phyloP scores from a whole-genome alignment of 2,329 filamentous ascomycete species.

The Penicillium sp. region DNA sequence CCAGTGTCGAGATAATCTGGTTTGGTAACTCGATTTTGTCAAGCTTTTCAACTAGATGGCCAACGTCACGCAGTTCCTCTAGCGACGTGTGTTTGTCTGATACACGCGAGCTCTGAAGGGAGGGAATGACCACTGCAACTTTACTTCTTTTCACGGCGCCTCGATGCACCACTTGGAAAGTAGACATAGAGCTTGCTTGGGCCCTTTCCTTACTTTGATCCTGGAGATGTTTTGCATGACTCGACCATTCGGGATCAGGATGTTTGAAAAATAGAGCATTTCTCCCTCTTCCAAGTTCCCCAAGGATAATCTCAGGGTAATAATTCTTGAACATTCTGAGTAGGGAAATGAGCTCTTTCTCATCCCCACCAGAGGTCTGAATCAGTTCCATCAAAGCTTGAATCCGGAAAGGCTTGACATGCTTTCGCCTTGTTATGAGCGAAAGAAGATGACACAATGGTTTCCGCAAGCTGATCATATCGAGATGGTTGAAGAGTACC shows the following conservation, averaged over 20 bases:
- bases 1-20: slow-evolving; percentile 75
- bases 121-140: slow-evolving; percentile 59
- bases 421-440: slow-evolving; percentile 75
- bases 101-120: slow-evolving; percentile 73
- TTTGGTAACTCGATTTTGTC: slow-evolving; percentile 81
- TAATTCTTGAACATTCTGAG: slow-evolving; percentile 87
- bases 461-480: slow-evolving; percentile 74
- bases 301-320: slow-evolving; percentile 84
- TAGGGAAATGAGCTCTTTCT: slow-evolving; percentile 72
- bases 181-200: slow-evolving; percentile 48
- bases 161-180: slow-evolving; percentile 66
- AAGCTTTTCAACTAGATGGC: slow-evolving; percentile 69
- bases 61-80: slow-evolving; percentile 75
- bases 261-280: slow-evolving; percentile 54
- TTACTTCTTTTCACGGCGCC: slow-evolving; percentile 54
- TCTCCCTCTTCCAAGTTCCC: slow-evolving; percentile 57
- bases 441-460: slow-evolving; percentile 75
- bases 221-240: slow-evolving; percentile 68
- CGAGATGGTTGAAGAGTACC: slow-evolving; percentile 77
- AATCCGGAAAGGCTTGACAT: slow-evolving; percentile 82
- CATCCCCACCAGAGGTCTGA: slow-evolving; percentile 60
- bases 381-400: slow-evolving; percentile 65
- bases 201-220: slow-evolving; percentile 52
- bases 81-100: slow-evolving; percentile 61
- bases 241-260: slow-evolving; percentile 75